Base-by-base conservation (phyloP, 2,329 filamentous ascomycete species). In the Alternaria sp. region DNA sequence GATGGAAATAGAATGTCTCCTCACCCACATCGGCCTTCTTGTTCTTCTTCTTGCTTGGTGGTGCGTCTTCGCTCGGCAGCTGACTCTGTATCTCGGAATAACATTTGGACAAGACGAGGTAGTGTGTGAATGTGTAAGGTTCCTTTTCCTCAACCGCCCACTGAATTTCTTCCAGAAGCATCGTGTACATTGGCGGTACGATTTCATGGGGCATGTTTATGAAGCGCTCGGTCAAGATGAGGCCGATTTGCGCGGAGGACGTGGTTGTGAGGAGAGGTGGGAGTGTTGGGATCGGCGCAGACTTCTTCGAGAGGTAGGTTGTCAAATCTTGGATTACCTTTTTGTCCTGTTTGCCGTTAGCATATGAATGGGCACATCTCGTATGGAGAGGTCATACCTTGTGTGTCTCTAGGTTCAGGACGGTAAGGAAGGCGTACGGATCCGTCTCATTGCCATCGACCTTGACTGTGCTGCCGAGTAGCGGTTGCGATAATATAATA, bases 181-280 rank as follows among this genome's bases (percentile, higher is more conserved):
- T 97, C 51, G 86, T 88, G 85, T 97, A 98, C 88, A 98, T 91
- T 4, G 95, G 94, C 30, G 95, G 94, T 14, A 93, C 88, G 64
- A 97, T 89, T 79, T 98, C 92, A 16, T 92, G 85, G n/a, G 95
- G 95, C 84, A 97, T 94, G 82, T 99, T 99, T 83, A 99, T 93
- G 71, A 98, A 84, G 22, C 94, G 89, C 79, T 99, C 95, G 3
- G 93, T 92, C n/a, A 99, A 84, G 28, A 99, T 86, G 16, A 99
- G 83, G 4, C 93, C 95, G 57, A 97, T 86, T 56, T 93, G 88
- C 0, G 78, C 69, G 42, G 73, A 47, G 0, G 77, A 74, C 3
- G 72, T 64, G 16, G 75, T 61, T 6, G 72, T 58, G 16, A 85
- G 76, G 7, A 83, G 72, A 12, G 70, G 51, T 11, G 74, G 53